Evolutionary conservation across 2,329 filamentous ascomycete genomes (phyloP), one percentile per base, ranked within the genome.

Genomic region (Aciculosporium take): DNA sequence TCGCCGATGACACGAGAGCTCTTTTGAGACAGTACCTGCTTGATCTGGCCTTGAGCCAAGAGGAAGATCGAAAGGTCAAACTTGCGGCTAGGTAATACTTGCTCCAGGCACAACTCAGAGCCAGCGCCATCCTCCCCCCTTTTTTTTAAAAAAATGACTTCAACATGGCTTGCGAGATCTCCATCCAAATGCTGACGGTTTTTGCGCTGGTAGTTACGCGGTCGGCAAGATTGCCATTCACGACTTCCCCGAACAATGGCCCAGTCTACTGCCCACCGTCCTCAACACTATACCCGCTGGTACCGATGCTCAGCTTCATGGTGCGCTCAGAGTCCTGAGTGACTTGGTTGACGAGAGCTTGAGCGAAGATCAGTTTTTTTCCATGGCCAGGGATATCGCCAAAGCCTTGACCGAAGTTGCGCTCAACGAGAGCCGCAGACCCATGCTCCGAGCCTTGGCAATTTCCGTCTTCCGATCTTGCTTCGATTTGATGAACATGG

Each of bases 241-340:
- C 54, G 91, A 98, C 65, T 96, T 94, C 57, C 91, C 91, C 40
- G 86, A 95, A 45, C 75, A 88, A 54, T 98, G 91, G 91, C 86
- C 88, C n/a, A 75, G 76, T 49, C 75, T 98, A 33, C 76, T 98
- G 24, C 84, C 86, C 18, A 75, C 78, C 27, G 70, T 96, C 32
- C 74, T 98, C 46, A 74, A 75, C 33, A 71, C 88, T 39, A 84
- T 96, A 53, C 76, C 81, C 41, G 74, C 69, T 40, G 86, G 84
- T 46, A 78, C 70, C 48, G 85, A 94, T 53, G 67, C 70, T 36
- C 87, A 94, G 57, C 68, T 95, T 38, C 87, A 95, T 58, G 91
- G 91, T 40, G 84, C 89, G 7, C 69, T 98, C 46, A 84, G 83
- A 57, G 87, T 96, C 20, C 74, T 98, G 34, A 72, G 76, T 49